Base-by-base conservation (phyloP, 2,329 filamentous ascomycete genomes). In the Decorospora gaudefroyi region DNA sequence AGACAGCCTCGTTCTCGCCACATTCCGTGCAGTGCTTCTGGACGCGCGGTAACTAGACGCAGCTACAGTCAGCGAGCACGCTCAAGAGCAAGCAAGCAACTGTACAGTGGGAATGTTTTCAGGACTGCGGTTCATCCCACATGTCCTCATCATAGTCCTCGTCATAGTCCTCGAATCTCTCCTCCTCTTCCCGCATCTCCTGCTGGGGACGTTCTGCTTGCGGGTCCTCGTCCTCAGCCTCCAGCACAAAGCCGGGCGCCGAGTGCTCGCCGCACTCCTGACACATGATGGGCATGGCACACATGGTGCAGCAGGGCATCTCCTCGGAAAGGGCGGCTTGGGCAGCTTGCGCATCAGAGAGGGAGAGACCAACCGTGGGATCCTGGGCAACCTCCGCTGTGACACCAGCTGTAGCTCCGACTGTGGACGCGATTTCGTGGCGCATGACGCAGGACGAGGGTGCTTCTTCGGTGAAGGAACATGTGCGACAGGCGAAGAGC, bases 331-430 rank as follows among this genome's bases (percentile, higher is more conserved):
- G 53, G 43, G 57, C 55, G 27, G 57, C 47, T 36, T 63, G 53
- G 46, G 59, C 55, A 30, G 57, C 49, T 40, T 64, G 57, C 46
- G 64, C 61, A 64, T 60, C 46, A 46, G 63, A 61, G 47, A 57
- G 52, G 56, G 65, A 61, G 59, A 63, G 64, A 96, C 92, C 82
- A 86, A 99, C 92, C 84, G 95, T 99, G 74, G 93, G 93, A 81
- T 99, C 93, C 67, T 89, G 91, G 68, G 87, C 90, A 65, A 99
- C 91, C 75, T 99, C 95, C 74, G 95, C 90, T 51, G 92, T 96
- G 64, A 97, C 92, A 75, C 95, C 93, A 46, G 93, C 92, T 27
- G 92, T 97, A 75, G 96, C 93, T 65, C 91, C 90, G 17, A 92
- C 88, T 48, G 89, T 87, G 68, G 87, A 95, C 74, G 90, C 90